Evolutionary conservation across 345 rosid genomes (phyloP).

Genomic region (Limnanthes douglasii): DNA sequence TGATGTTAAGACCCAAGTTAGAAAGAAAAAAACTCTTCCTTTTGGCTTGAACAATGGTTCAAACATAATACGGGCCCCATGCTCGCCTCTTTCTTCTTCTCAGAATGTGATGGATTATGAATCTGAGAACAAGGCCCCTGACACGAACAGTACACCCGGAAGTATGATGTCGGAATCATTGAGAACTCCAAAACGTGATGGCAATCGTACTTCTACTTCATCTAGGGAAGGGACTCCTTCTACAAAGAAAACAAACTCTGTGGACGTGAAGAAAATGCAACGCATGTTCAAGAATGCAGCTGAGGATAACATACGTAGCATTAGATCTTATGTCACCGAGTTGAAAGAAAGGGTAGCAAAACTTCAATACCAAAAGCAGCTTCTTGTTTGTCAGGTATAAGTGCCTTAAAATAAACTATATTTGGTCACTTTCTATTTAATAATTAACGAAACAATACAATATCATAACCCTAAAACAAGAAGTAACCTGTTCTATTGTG

Average conservation of each 20-base stretch:
- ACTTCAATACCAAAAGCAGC: constrained; percentile 95
- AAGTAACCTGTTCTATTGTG: too few relatives aligned
- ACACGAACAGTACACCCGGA: constrained; percentile 18
- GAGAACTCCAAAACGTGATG: constrained; percentile 21
- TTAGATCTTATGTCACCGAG: constrained; percentile 73
- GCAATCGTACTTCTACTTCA: constrained; percentile 10
- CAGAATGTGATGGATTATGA: constrained; percentile 30
- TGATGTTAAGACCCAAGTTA: constrained; percentile 36
- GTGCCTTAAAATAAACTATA: too few relatives aligned
- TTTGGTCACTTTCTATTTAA: too few relatives aligned
- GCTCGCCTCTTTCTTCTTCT: constrained; percentile 70
- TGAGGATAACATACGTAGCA: constrained; percentile 79
- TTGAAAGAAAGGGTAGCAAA: constrained; percentile 92
- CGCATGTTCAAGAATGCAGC: constrained; percentile 94
- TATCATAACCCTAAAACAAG: too few relatives aligned
- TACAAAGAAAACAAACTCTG: constrained; percentile 40
- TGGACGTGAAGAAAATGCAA: constrained; percentile 84
- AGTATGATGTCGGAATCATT: constrained; percentile 11
- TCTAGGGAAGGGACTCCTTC: constrained; percentile 59
- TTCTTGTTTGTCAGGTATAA: constrained; percentile 95
- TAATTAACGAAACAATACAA: too few relatives aligned
- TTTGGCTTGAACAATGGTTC: constrained; percentile 58
- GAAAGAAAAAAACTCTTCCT: constrained; percentile 66
- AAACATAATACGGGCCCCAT: constrained; percentile 67
- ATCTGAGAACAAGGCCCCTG: constrained; percentile 70